These are phyloP conservation scores for Plasmodium fragile DNA, from an alignment of 169 alveolate genomes.

Conservation along the genomic window DNA sequence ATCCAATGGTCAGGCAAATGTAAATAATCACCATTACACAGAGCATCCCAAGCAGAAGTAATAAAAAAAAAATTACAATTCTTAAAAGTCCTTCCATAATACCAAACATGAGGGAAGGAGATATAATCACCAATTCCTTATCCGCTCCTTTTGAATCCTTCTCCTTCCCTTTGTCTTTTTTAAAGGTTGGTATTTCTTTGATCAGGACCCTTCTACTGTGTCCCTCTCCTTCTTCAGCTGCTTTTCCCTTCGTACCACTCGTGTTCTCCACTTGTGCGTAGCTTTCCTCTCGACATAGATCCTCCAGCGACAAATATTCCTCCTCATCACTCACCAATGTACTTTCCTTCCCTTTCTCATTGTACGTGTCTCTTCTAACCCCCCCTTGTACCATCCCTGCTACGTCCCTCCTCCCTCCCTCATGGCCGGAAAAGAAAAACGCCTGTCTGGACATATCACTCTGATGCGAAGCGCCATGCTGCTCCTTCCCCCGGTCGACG, in stretches of 20 bases:
- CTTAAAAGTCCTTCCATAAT: background rate
- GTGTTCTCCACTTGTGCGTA: background rate
- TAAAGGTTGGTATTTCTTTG: background rate
- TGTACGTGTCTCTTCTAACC: background rate
- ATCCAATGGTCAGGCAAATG: background rate
- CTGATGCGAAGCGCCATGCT: background rate
- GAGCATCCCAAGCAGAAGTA: conserved; percentile 3
- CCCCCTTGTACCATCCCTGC: background rate
- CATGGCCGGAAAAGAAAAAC: background rate
- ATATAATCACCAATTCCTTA: conserved; percentile 39
- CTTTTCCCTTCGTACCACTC: background rate
- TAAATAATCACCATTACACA: background rate
- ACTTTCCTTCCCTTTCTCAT: background rate
- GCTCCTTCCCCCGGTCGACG: background rate
- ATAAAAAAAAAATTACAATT: background rate
- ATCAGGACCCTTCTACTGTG: conserved; percentile 1
- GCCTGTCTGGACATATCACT: background rate
- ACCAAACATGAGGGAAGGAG: conserved; percentile 53
- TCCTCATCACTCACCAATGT: background rate
- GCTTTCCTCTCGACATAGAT: background rate
- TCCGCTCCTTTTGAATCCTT: background rate
- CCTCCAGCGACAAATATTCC: background rate
- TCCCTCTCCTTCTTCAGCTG: background rate
- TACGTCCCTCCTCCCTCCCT: background rate
- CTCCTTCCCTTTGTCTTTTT: background rate